phyloP scores from a whole-genome alignment of 164 flowering plant genomes.

The Vitis rupestris region DNA sequence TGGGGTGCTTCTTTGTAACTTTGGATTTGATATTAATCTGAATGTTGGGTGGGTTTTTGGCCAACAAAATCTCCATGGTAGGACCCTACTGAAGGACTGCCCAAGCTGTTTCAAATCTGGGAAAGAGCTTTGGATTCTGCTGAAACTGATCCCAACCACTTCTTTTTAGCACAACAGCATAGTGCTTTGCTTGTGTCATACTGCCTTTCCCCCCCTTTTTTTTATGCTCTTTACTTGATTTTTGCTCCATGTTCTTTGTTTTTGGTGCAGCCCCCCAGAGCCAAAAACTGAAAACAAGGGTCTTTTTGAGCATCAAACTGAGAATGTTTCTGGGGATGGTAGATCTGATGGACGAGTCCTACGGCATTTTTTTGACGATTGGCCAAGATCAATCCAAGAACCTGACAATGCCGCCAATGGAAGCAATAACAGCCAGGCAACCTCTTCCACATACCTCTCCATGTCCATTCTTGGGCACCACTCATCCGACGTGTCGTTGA shows the following conservation, averaged over 20 bases:
- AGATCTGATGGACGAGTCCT: constrained; percentile 45
- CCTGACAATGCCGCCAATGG: constrained; percentile 19
- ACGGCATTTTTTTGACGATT: constrained; percentile 76
- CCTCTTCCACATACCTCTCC: constrained; percentile 45
- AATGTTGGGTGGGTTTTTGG: too few relatives aligned
- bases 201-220: not conserved
- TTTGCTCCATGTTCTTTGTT: constrained; percentile 3
- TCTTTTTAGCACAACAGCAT: constrained; percentile 3
- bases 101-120: constrained; percentile 14
- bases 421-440: constrained; percentile 18
- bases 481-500: constrained; percentile 68
- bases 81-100: too few relatives aligned
- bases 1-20: too few relatives aligned
- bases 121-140: constrained; percentile 17
- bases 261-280: constrained; percentile 33
- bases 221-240: not conserved
- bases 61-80: too few relatives aligned
- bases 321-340: constrained; percentile 14
- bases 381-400: constrained; percentile 60
- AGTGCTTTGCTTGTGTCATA: not conserved
- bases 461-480: constrained; percentile 51
- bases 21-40: too few relatives aligned
- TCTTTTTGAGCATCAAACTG: constrained; percentile 25
- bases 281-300: constrained; percentile 24
- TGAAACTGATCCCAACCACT: constrained; percentile 23